Evolutionary conservation across 305 asterid species (phyloP).

Genomic region (Fraxinus nigra): DNA sequence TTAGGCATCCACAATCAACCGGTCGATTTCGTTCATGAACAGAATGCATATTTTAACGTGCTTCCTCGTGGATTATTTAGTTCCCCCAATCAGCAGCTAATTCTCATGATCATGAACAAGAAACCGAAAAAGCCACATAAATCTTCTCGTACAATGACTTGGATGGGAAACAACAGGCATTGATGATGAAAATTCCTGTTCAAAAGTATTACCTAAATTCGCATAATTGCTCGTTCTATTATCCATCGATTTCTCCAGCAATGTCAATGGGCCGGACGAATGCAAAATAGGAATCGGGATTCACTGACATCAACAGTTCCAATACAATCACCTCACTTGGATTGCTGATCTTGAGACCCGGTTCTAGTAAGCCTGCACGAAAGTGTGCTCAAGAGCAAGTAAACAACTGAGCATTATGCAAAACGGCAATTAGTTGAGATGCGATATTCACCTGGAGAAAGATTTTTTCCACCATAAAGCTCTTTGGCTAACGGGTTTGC

Average conservation of each 20-base stretch:
- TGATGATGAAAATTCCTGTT: background rate
- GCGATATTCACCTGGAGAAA: slow-evolving; percentile 60
- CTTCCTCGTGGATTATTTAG: background rate
- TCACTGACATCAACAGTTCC: slow-evolving; percentile 70
- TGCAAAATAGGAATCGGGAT: slow-evolving; percentile 62
- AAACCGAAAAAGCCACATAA: background rate
- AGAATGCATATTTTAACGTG: background rate
- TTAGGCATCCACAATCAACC: background rate
- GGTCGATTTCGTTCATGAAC: background rate
- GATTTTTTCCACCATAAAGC: slow-evolving; percentile 58
- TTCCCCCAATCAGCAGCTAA: background rate
- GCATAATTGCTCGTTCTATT: background rate
- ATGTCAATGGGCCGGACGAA: slow-evolving; percentile 51
- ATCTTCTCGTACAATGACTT: background rate
- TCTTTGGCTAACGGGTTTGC: slow-evolving; percentile 70
- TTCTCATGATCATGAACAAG: background rate
- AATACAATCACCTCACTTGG: slow-evolving; percentile 46
- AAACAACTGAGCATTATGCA: background rate
- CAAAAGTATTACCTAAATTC: background rate
- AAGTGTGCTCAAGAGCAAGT: background rate
- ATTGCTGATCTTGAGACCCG: slow-evolving; percentile 47
- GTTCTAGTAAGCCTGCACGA: slow-evolving; percentile 66
- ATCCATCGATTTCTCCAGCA: background rate
- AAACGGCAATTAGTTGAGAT: background rate
- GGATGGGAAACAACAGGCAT: background rate